Evolutionary conservation across 179 eudicot genomes (phyloP), one percentile per base, ranked within the genome.

Genomic region (Nepenthes alata): DNA sequence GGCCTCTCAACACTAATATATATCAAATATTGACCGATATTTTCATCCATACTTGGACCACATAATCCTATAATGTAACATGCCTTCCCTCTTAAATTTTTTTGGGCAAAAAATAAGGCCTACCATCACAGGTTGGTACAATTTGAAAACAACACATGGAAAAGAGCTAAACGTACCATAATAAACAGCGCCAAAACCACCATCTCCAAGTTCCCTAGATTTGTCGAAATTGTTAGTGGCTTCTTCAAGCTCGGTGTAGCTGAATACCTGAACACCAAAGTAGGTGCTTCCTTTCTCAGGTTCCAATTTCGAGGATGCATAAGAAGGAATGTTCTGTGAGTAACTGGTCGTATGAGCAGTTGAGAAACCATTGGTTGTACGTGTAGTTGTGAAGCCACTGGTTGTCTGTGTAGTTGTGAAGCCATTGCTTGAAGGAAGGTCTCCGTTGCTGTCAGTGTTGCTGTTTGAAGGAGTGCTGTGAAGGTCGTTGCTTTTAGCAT

Each of bases 171-270:
- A 25, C 53, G 37, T 82, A 86, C 91, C 97, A 71, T 87, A 74
- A 68, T 83, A 88, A 36, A 91, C 97, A 2, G 76, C 75, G 47
- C 97, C 97, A 63, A 83, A 91, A 70, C 97, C 95, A 50, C 97
- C 95, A 63, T 85, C 89, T 37, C 97, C 97, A 9, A 89, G 81
- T 63, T 81, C 91, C 65, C 63, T 73, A 47, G 83, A 57, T 5
- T 70, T 69, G 68, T 78, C 64, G 41, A 90, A 91, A 68, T 78
- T 71, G 55, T 76, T 60, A 7, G 97, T 91, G 53, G 95, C 97
- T 71, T 75, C 83, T 67, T 83, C 85, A 53, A 88, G 97, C 72
- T 85, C 90, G 11, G 51, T 47, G 60, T 83, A 91, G 65, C 58
- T 55, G 70, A 91, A 88, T 59, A 91, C 73, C 53, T 80, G 83